These are phyloP conservation scores for Fraxinus sp. DNA, from an alignment of 305 asterid species.

Conservation along the genomic window DNA sequence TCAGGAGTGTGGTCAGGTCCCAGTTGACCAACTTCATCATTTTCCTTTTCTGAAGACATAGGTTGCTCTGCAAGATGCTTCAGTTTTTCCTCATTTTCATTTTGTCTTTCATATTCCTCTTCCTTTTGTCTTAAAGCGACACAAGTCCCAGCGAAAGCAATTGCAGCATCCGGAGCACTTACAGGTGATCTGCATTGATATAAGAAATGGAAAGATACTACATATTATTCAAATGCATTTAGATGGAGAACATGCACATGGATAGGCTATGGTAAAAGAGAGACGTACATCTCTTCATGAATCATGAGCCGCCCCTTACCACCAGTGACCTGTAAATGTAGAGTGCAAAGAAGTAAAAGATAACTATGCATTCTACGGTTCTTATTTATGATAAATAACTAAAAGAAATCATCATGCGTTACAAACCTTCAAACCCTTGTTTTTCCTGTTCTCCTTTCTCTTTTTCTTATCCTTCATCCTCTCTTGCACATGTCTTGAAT, in stretches of 20 bases:
- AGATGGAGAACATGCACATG: slow-evolving; percentile 11
- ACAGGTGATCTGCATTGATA: slow-evolving; percentile 55
- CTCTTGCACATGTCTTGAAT: slow-evolving; percentile 53
- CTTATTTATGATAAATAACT: slow-evolving; percentile 16
- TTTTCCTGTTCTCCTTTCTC: slow-evolving; percentile 60
- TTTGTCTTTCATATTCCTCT: slow-evolving; percentile 83
- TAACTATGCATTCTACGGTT: slow-evolving; percentile 23
- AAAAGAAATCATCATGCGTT: slow-evolving; percentile 5
- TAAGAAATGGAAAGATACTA: not conserved
- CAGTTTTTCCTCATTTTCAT: slow-evolving; percentile 91
- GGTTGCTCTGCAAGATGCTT: slow-evolving; percentile 77
- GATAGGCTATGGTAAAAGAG: slow-evolving; percentile 12
- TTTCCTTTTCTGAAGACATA: slow-evolving; percentile 49
- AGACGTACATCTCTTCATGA: slow-evolving; percentile 55
- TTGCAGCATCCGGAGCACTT: slow-evolving; percentile 38
- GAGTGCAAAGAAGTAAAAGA: slow-evolving; percentile 3
- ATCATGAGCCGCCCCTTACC: slow-evolving; percentile 41
- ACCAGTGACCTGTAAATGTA: slow-evolving; percentile 51
- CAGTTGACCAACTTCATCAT: slow-evolving; percentile 42
- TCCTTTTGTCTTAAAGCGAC: slow-evolving; percentile 50
- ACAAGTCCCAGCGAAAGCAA: slow-evolving; percentile 36
- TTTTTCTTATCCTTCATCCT: slow-evolving; percentile 74
- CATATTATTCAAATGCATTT: not conserved
- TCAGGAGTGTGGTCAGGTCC: slow-evolving; percentile 36
- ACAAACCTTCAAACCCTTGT: slow-evolving; percentile 75